A percentile compares a stretch with the other conserved stretches of the same genome.
phyloP scores from a whole-genome alignment of 768 basidiomycete genomes.

The Auriscalpium orientale region DNA sequence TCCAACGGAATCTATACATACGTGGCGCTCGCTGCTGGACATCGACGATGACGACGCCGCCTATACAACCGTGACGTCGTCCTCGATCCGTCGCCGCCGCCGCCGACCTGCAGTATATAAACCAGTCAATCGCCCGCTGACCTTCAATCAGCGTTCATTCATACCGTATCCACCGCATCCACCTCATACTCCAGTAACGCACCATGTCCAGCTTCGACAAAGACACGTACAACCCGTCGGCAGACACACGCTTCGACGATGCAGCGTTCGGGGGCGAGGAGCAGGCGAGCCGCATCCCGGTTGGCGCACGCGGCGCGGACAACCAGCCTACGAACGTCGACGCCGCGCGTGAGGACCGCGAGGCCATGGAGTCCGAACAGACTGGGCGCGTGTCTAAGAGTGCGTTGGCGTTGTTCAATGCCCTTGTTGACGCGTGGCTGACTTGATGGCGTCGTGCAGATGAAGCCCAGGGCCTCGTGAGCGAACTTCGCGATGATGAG shows the following conservation, averaged over 20 bases:
- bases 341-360: conserved; percentile 1
- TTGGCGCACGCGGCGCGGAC: not conserved
- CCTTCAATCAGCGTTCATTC: too few relatives aligned
- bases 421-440: not conserved
- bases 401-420: not conserved
- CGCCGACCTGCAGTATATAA: not conserved
- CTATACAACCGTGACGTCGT: too few relatives aligned
- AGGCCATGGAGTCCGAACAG: not conserved
- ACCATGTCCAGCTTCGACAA: conserved; percentile 5
- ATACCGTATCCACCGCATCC: not conserved
- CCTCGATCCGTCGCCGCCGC: too few relatives aligned
- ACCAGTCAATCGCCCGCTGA: too few relatives aligned
- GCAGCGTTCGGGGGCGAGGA: not conserved
- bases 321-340: not conserved
- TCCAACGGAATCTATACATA: too few relatives aligned
- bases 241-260: conserved; percentile 3
- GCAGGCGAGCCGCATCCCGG: not conserved
- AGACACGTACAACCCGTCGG: conserved; percentile 1
- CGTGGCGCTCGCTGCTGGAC: too few relatives aligned
- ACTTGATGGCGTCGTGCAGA: not conserved
- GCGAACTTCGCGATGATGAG: conserved; percentile 5
- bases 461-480: not conserved
- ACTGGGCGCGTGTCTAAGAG: conserved; percentile 3
- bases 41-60: too few relatives aligned
- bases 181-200: not conserved